These are phyloP conservation scores for Colletotrichum noveboracense DNA, from an alignment of 2,329 filamentous ascomycete species.

Conservation along the genomic window DNA sequence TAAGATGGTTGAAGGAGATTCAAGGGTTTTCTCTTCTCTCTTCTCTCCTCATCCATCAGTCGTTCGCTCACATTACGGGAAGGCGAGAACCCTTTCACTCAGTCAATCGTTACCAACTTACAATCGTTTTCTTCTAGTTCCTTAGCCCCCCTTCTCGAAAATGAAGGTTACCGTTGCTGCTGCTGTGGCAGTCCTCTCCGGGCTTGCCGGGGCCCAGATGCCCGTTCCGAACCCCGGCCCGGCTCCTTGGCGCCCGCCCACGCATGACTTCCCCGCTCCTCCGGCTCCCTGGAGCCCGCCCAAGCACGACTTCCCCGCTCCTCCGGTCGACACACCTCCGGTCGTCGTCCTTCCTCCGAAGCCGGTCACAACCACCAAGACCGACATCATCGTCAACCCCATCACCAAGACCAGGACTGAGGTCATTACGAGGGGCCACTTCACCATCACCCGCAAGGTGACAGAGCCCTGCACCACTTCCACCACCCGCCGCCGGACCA, in stretches of 20 bases:
- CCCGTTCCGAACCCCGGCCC: neutral
- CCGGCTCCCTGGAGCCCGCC: neutral
- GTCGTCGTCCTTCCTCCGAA: neutral
- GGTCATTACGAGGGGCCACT: neutral
- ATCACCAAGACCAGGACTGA: neutral
- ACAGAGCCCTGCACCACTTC: neutral
- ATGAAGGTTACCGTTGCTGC: constrained; percentile 14
- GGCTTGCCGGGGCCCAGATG: constrained; percentile 2
- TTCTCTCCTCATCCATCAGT: constrained; percentile 7
- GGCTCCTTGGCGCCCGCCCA: neutral
- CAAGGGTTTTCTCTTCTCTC: neutral
- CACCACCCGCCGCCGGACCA: neutral
- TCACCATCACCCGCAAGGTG: neutral
- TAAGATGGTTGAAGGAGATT: neutral
- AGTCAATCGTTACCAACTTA: constrained; percentile 15
- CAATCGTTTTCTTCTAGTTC: neutral
- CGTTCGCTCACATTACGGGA: constrained; percentile 14
- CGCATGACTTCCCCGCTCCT: neutral
- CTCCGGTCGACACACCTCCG: neutral
- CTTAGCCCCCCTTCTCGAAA: neutral
- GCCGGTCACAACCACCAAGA: neutral
- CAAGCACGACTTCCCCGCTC: neutral
- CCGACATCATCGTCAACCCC: neutral
- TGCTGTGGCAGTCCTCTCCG: constrained; percentile 11
- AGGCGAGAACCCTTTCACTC: constrained; percentile 12